Percentiles rank a stretch among this genome's conserved stretches.
Conservation (phyloP, 768 basidiomycete genomes). For the Trametes punicea region DNA sequence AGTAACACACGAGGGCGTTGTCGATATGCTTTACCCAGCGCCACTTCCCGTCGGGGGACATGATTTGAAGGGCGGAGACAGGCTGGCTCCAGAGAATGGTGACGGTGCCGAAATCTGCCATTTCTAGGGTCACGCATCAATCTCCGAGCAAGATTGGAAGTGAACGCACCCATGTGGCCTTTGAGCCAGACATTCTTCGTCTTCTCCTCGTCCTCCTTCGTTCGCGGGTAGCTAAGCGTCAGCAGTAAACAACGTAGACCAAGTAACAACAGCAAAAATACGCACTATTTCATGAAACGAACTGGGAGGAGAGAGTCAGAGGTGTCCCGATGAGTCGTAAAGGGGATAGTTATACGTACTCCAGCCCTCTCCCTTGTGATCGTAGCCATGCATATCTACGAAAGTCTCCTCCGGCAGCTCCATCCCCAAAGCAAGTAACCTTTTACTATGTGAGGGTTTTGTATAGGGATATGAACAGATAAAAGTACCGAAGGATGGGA, state of each 20-base stretch:
- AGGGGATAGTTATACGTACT: conserved; percentile 18
- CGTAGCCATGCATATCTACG: conserved; percentile 29
- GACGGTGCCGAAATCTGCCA: conserved; percentile 32
- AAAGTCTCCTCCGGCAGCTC: conserved; percentile 35
- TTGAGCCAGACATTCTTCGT: conserved; percentile 36
- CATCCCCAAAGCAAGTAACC: conserved; percentile 33
- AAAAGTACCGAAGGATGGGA: conserved; percentile 26
- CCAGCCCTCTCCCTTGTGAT: conserved; percentile 29
- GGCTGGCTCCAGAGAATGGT: conserved; percentile 39
- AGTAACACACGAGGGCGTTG: conserved; percentile 33
- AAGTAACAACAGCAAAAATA: not conserved
- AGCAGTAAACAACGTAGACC: not conserved
- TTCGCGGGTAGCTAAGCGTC: conserved; percentile 30
- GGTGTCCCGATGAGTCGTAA: not conserved
- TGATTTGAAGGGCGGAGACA: conserved; percentile 35
- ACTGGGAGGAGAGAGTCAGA: conserved; percentile 31
- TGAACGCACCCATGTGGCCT: conserved; percentile 33
- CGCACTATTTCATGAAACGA: conserved; percentile 67
- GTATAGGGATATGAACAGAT: too few relatives aligned
- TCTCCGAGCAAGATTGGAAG: not conserved
- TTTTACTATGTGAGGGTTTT: not conserved
- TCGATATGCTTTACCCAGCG: conserved; percentile 36
- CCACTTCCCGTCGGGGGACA: conserved; percentile 35
- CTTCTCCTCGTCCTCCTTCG: conserved; percentile 32
- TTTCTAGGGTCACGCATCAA: not conserved